Base-by-base conservation (phyloP, 2,329 filamentous ascomycete species). In the Aspergillus aculeatus region DNA sequence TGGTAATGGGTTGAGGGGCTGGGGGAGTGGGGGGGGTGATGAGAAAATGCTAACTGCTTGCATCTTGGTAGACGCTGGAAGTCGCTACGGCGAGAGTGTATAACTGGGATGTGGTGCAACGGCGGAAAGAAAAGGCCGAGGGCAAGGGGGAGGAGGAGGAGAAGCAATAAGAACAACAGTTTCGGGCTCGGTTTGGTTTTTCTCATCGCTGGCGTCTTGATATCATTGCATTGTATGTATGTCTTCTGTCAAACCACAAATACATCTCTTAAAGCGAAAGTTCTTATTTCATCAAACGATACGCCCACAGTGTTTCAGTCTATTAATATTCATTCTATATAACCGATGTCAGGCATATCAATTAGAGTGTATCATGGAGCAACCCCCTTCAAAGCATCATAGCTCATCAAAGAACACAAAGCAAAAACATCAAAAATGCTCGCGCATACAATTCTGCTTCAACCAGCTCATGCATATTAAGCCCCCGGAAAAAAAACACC, bases 91-190 rank as follows among this genome's bases (percentile, higher is more conserved):
- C 95, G 23, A 85, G 95, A 65, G 93, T 99, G n/a, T 98, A 99
- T 78, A 99, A 99, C 77, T 98, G 95, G 94, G 95, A 99, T 71
- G 92, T 99, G 4, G 91, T 94, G 48, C 91, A 96, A 81, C 91
- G 96, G 78, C 84, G 95, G 68, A 97, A 96, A 81, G 92, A 96
- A 62, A 95, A 92, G 76, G 82, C 79, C 3, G 79, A 82, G 47
- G 79, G 78, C 51, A 78, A 80, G 73, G 76, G 76, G 14, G 76
- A 76, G 58, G 72, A 71, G 54, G 84, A 86, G 63, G 86, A 77
- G 47, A 73, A 73, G 32, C 31, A 47, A 5, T 16, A 19, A 50
- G 16, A 19, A 35, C 21, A 41, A 44, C 35, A 26, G 4, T 56
- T 32, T 35, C 32, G 32, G 32, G 32, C 32, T 16, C 32, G 11